Base-by-base conservation (phyloP, 257 asterid genomes). In the Anisodus acutangulus region DNA sequence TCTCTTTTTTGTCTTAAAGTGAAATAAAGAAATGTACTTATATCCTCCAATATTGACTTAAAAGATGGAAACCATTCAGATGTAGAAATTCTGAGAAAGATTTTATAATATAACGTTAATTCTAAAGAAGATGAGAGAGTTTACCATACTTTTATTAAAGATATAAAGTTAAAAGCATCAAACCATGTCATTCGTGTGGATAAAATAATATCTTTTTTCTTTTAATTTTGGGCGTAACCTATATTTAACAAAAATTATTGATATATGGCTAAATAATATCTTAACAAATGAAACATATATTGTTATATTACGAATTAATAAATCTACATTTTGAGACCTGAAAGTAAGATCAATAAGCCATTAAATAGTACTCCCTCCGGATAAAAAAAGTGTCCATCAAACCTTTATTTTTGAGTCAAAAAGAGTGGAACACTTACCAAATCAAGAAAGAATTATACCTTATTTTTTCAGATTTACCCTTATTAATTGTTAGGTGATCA, bases 141-240 rank as follows among this genome's bases (percentile, higher is more conserved):
- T 76, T 76, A 53, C 26, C 81, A 13, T 22, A 49, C n/a, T 19
- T 26, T 49, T 49, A 49, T 12, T 74, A 22, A 26, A 76, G 63
- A 13, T 26, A 22, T 10, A 72, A 72, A 11, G 22, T 76, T 31
- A 51, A 76, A 51, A 53, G 49, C 47, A 49, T 51, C 15, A 53
- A 26, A 76, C 35, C 49, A 76, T 51, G n/a, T 53, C 47, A 53
- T 26, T 76, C 81, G 26, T 76, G 81, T 76, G 63, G 62, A 22
- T 26, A 49, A 12, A 37, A 13, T 31, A 11, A 58, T 49, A 11
- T 11, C 15, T n/a, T 43, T 74, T 74, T 22, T 0, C 3, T 53
- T 19, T 74, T 47, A 74, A 19, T 72, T 68, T 45, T 67, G 22
- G 6, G 6, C 26, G 53, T 68, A 35, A 35, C 7, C 13, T 2